These are phyloP conservation scores for Francoa sonchifolia DNA, from an alignment of 441 rosid species.

Conservation along the genomic window DNA sequence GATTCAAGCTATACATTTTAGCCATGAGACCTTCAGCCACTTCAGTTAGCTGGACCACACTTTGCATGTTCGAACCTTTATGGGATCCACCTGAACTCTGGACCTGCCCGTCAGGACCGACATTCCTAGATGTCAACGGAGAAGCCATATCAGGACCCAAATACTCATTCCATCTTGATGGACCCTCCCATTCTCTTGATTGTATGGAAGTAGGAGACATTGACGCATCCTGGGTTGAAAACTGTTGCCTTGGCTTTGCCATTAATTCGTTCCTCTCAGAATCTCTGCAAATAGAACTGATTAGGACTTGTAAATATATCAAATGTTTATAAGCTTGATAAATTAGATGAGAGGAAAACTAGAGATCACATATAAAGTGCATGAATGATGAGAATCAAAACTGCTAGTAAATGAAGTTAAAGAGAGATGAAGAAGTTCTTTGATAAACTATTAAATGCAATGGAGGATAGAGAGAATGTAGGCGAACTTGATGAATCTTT, in stretches of 20 bases:
- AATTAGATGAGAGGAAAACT: too few species aligned
- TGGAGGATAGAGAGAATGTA: too few species aligned
- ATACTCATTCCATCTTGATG: constrained; percentile 89
- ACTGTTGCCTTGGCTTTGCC: constrained; percentile 60
- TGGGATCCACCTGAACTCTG: constrained; percentile 54
- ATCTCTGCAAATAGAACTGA: constrained; percentile 19
- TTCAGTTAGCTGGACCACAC: constrained; percentile 82
- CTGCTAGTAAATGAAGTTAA: too few species aligned
- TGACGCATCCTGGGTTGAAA: constrained; percentile 41
- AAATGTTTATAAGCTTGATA: too few species aligned
- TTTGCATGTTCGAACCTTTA: constrained; percentile 82
- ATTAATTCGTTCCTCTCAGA: constrained; percentile 22
- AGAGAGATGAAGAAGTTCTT: too few species aligned
- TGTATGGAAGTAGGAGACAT: constrained; percentile 48
- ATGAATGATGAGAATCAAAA: too few species aligned
- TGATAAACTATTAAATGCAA: too few species aligned
- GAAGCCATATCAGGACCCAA: constrained; percentile 65
- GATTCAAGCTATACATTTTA: constrained; percentile 91
- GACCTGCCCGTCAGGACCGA: constrained; percentile 51
- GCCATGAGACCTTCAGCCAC: constrained; percentile 97
- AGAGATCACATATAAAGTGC: too few species aligned
- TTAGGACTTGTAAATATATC: too few species aligned
- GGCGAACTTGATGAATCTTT: too few species aligned
- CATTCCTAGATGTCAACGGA: constrained; percentile 46
- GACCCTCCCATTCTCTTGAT: constrained; percentile 90